phyloP scores from a whole-genome alignment of 2,329 filamentous ascomycete species.

The Alternaria infectoria region DNA sequence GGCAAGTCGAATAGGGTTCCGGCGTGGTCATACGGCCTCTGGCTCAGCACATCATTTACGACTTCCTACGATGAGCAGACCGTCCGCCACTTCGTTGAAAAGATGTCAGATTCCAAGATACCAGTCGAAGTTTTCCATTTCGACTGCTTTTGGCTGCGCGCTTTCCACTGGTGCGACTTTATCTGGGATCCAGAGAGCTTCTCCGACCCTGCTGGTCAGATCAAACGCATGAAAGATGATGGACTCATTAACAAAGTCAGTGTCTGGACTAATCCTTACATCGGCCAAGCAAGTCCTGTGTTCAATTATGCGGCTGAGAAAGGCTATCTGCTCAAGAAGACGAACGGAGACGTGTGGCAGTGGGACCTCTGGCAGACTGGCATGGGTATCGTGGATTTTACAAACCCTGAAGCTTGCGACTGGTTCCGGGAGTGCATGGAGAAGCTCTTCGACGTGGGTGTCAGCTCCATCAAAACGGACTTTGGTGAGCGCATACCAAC shows the following conservation, averaged over 20 bases:
- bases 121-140: conserved; percentile 77
- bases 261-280: conserved; percentile 79
- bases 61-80: conserved; percentile 75
- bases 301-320: conserved; percentile 69
- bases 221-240: conserved; percentile 67
- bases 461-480: conserved; percentile 77
- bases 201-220: conserved; percentile 70
- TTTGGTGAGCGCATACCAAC: conserved; percentile 76
- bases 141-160: conserved; percentile 79
- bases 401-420: conserved; percentile 69
- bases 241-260: conserved; percentile 68
- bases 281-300: conserved; percentile 71
- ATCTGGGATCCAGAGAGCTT: conserved; percentile 72
- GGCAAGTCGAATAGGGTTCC: conserved; percentile 70
- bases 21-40: conserved; percentile 76
- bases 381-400: conserved; percentile 77
- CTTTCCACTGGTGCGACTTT: conserved; percentile 78
- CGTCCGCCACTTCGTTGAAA: conserved; percentile 70
- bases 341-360: conserved; percentile 73
- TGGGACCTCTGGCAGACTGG: conserved; percentile 81
- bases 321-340: conserved; percentile 72
- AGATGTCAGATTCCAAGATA: conserved; percentile 69
- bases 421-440: conserved; percentile 71
- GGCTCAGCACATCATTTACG: conserved; percentile 78
- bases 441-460: conserved; percentile 69